Evolutionary conservation across 2,329 filamentous ascomycete genomes (phyloP).

Genomic region (Aspergillus quadrilineatus): DNA sequence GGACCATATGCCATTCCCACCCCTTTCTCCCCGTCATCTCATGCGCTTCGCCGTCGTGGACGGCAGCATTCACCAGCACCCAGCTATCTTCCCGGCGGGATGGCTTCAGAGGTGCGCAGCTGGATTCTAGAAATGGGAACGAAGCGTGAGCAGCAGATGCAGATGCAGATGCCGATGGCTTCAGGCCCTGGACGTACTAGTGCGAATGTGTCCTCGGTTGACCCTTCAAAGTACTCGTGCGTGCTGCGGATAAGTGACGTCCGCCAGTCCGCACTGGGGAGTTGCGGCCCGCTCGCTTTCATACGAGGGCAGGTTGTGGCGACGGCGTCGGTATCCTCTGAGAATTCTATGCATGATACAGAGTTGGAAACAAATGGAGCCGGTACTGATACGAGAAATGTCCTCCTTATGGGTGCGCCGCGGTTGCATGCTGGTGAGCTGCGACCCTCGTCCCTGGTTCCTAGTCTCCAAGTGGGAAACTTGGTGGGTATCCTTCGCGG

Average conservation of each 20-base stretch:
- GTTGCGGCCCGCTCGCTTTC: conserved; percentile 30
- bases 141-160: conserved; percentile 26
- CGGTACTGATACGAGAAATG: conserved; percentile 13
- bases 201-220: neutral
- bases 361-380: neutral
- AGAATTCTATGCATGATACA: neutral
- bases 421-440: conserved; percentile 14
- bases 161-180: neutral
- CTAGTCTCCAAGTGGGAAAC: conserved; percentile 20
- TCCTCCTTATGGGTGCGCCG: conserved; percentile 32
- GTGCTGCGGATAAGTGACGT: conserved; percentile 20
- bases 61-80: conserved; percentile 22
- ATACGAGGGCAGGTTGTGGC: conserved; percentile 14
- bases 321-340: neutral
- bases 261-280: conserved; percentile 20
- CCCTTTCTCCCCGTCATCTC: conserved; percentile 39
- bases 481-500: conserved; percentile 33
- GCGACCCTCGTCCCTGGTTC: neutral
- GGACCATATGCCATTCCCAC: conserved; percentile 23
- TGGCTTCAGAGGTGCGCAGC: conserved; percentile 42
- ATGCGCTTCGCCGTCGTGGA: conserved; percentile 32
- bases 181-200: neutral
- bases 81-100: conserved; percentile 37
- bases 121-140: conserved; percentile 43
- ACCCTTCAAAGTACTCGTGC: conserved; percentile 19